These are phyloP conservation scores for Fusarium albosuccineum DNA, from an alignment of 2,329 filamentous ascomycete genomes.

Conservation along the genomic window DNA sequence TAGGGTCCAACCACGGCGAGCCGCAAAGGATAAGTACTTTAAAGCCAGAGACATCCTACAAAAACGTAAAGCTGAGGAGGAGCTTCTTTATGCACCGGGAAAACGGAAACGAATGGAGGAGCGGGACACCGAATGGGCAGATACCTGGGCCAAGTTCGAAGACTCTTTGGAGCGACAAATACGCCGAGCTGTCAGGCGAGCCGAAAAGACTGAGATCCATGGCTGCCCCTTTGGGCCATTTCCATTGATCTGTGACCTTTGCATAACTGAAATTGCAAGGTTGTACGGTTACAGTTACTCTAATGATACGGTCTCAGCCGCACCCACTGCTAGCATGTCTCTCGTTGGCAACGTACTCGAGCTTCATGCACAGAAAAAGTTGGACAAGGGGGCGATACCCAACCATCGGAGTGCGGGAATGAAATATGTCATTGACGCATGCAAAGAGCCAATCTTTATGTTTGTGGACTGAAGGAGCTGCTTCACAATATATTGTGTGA, in stretches of 20 bases:
- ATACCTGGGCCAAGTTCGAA: conserved; percentile 10
- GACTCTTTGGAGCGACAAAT: conserved; percentile 3
- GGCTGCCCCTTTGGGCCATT: conserved; percentile 20
- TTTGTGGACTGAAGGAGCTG: conserved; percentile 2
- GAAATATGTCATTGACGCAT: conserved; percentile 22
- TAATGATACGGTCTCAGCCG: neutral
- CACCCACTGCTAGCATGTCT: conserved; percentile 21
- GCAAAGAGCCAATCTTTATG: conserved; percentile 32
- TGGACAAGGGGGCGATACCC: neutral
- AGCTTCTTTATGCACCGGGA: accelerated
- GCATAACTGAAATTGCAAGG: neutral
- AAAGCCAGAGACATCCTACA: neutral
- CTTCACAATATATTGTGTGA: neutral
- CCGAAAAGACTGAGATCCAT: neutral
- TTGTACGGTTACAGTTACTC: neutral
- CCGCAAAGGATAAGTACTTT: conserved; percentile 23
- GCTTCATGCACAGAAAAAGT: neutral
- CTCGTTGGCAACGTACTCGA: neutral
- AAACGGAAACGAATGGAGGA: neutral
- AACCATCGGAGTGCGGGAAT: conserved; percentile 7
- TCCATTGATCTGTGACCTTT: conserved; percentile 24
- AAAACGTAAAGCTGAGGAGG: neutral
- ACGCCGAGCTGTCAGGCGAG: neutral
- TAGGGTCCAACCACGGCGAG: conserved; percentile 24
- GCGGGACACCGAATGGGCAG: neutral